Percentiles rank a stretch among this genome's conserved stretches.
phyloP scores from a whole-genome alignment of 2,329 filamentous ascomycete genomes.

The Calonectria fujianensis region DNA sequence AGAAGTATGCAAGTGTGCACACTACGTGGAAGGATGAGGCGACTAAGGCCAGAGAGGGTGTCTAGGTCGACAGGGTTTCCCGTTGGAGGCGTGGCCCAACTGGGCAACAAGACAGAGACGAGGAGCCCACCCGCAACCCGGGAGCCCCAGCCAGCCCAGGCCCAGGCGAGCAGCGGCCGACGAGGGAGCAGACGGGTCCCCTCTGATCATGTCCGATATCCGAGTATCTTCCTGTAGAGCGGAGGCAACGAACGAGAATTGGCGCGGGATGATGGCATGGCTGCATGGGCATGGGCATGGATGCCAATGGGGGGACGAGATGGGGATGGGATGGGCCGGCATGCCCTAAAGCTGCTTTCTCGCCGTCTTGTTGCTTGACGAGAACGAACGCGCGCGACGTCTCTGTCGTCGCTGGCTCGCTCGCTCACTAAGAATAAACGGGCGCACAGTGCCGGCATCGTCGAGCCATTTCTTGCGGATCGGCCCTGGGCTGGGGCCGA shows the following conservation, averaged over 20 bases:
- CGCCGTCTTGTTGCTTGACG: not conserved
- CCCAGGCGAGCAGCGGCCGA: conserved; percentile 16
- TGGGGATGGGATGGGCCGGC: conserved; percentile 24
- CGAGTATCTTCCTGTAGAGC: conserved; percentile 24
- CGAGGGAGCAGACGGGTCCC: conserved; percentile 12
- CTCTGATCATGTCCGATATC: conserved; percentile 32
- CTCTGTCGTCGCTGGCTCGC: not conserved
- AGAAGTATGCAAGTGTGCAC: conserved; percentile 24
- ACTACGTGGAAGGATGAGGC: conserved; percentile 37
- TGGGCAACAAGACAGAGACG: conserved; percentile 23
- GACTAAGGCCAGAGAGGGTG: conserved; percentile 32
- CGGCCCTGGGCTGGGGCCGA: conserved; percentile 32
- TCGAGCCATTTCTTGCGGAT: conserved; percentile 40
- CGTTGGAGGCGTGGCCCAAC: conserved; percentile 37
- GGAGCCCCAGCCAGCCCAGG: conserved; percentile 25
- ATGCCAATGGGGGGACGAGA: conserved; percentile 4
- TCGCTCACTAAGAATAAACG: conserved; percentile 21
- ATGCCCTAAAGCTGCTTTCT: not conserved
- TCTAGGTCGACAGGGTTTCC: conserved; percentile 33
- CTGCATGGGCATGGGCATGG: conserved; percentile 17
- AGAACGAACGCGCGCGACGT: not conserved
- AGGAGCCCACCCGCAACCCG: conserved; percentile 30
- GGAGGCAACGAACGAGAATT: conserved; percentile 31
- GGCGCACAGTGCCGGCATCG: conserved; percentile 34
- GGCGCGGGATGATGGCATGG: conserved; percentile 35